These are phyloP conservation scores for Podosphaera xanthii DNA, from an alignment of 2,329 filamentous ascomycete species.

Conservation along the genomic window DNA sequence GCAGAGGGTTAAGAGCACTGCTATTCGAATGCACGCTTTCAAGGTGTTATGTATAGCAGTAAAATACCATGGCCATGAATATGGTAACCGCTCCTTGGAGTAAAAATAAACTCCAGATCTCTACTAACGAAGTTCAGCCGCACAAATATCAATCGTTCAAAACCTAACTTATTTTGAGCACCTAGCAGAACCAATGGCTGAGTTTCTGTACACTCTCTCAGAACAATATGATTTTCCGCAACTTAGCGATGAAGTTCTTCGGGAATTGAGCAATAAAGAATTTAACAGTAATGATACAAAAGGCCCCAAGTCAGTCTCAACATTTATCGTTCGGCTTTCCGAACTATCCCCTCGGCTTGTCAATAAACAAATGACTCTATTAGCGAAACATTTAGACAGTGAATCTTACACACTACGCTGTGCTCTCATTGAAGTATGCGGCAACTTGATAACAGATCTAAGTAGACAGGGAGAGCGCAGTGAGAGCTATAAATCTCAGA, in stretches of 20 bases:
- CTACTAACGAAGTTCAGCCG: constrained; percentile 31
- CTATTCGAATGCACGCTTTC: constrained; percentile 90
- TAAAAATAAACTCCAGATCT: constrained; percentile 5
- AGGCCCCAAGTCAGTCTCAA: constrained; percentile 86
- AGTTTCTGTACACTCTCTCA: constrained; percentile 84
- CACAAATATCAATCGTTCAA: constrained; percentile 94
- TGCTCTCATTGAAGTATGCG: constrained; percentile 88
- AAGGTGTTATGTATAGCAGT: constrained; percentile 90
- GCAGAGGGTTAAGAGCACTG: constrained; percentile 66
- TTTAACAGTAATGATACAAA: constrained; percentile 93
- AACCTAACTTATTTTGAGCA: constrained; percentile 97
- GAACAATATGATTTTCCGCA: constrained; percentile 97
- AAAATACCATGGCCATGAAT: constrained; percentile 93
- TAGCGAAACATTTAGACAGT: constrained; percentile 87
- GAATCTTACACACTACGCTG: constrained; percentile 92
- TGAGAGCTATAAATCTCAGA: constrained; percentile 83
- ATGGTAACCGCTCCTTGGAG: constrained; percentile 33
- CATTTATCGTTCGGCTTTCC: constrained; percentile 80
- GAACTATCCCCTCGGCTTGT: constrained; percentile 78
- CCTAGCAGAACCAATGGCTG: constrained; percentile 95
- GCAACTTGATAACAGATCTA: constrained; percentile 77
- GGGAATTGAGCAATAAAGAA: constrained; percentile 90
- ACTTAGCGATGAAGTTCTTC: constrained; percentile 75
- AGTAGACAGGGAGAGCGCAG: constrained; percentile 78
- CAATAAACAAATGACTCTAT: constrained; percentile 89